These are phyloP conservation scores for Didymella exigua DNA, from an alignment of 2,329 filamentous ascomycete genomes.

Conservation along the genomic window DNA sequence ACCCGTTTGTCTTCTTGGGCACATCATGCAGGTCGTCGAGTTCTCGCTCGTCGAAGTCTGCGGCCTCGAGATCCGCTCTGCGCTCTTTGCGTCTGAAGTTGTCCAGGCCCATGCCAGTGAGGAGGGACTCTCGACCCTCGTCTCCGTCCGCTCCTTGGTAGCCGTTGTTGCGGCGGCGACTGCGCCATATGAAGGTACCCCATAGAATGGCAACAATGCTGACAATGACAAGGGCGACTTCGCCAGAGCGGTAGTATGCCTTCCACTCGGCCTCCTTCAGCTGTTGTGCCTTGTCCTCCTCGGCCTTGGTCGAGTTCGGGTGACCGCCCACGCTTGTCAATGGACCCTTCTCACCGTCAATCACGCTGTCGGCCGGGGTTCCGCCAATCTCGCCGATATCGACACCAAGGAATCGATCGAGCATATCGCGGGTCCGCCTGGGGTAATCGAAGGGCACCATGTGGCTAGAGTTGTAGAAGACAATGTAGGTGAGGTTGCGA, in stretches of 20 bases:
- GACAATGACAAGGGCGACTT: constrained; percentile 83
- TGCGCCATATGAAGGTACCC: constrained; percentile 72
- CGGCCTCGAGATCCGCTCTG: constrained; percentile 62
- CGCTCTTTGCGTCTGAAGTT: constrained; percentile 53
- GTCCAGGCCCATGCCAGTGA: constrained; percentile 53
- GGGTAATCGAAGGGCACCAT: constrained; percentile 98
- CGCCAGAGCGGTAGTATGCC: constrained; percentile 85
- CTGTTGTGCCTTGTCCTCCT: constrained; percentile 71
- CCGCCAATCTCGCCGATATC: constrained; percentile 90
- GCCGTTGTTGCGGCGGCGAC: constrained; percentile 48
- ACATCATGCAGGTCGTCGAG: constrained; percentile 58
- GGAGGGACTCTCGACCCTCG: constrained; percentile 53
- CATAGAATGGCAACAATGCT: constrained; percentile 73
- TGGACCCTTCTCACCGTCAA: constrained; percentile 83
- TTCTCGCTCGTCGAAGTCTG: constrained; percentile 67
- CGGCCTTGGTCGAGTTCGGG: constrained; percentile 70
- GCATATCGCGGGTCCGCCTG: constrained; percentile 88
- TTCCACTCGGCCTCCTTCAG: constrained; percentile 86
- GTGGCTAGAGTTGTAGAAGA: constrained; percentile 94
- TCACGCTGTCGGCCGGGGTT: constrained; percentile 73
- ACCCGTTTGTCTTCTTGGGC: constrained; percentile 34
- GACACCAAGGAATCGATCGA: constrained; percentile 93
- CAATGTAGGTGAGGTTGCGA: constrained; percentile 91
- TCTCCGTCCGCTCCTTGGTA: constrained; percentile 53
- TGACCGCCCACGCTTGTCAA: constrained; percentile 78